A percentile compares a stretch with the other conserved stretches of the same genome.
Evolutionary conservation across 176 grass and related monocot species (phyloP).

Genomic region (Tillandsia fasciculata): DNA sequence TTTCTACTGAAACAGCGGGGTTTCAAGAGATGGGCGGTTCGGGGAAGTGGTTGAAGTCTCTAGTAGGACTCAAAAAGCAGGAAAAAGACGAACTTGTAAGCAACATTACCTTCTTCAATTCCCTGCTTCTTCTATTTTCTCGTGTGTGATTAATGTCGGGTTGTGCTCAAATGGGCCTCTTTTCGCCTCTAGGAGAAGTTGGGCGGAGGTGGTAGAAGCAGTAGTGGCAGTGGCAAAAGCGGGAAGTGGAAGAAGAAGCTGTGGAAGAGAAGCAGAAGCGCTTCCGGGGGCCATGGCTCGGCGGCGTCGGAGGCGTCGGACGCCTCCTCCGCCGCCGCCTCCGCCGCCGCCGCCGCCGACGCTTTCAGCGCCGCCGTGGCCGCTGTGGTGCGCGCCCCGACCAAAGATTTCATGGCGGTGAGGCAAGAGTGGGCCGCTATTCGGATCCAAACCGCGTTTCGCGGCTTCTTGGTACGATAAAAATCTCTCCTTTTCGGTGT

Average conservation of each 20-base stretch:
- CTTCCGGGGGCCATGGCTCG: slow-evolving; percentile 46
- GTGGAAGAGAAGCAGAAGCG: slow-evolving; percentile 84
- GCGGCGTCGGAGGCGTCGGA: slow-evolving; percentile 52
- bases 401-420: slow-evolving; percentile 85
- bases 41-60: slow-evolving; percentile 79
- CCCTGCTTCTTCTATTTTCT: not conserved
- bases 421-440: slow-evolving; percentile 77
- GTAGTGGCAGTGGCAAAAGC: slow-evolving; percentile 3
- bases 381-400: slow-evolving; percentile 58
- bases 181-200: slow-evolving; percentile 25
- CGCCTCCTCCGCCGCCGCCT: slow-evolving; percentile 24
- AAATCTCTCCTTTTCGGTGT: not conserved
- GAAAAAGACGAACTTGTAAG: slow-evolving; percentile 61
- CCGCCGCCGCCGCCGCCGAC: slow-evolving; percentile 27
- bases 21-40: slow-evolving; percentile 41
- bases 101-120: not conserved
- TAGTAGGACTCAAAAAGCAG: slow-evolving; percentile 81
- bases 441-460: slow-evolving; percentile 87
- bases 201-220: slow-evolving; percentile 19
- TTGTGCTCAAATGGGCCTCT: not conserved
- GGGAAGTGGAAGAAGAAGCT: slow-evolving; percentile 40
- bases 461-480: slow-evolving; percentile 65
- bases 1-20: slow-evolving; percentile 7
- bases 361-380: slow-evolving; percentile 54
- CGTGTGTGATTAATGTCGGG: not conserved